Evolutionary conservation across 2,329 filamentous ascomycete genomes (phyloP), one percentile per base, ranked within the genome.

Genomic region (Pseudopyricularia javanii): DNA sequence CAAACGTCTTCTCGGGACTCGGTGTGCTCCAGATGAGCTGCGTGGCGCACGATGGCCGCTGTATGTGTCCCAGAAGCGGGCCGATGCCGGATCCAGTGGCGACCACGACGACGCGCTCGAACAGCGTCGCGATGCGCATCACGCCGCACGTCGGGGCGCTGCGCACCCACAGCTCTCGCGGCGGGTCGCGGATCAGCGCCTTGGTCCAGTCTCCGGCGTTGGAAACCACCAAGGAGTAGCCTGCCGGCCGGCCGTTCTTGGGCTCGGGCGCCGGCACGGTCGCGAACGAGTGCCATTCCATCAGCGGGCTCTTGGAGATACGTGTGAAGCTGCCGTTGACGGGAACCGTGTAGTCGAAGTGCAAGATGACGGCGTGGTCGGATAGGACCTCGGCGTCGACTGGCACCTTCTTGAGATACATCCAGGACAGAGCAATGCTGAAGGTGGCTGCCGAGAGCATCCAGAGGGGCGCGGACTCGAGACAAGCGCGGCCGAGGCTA

Each of bases 151-250:
- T 70, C 2, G 79, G 77, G 0, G 76, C 70, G 2, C 80, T 79
- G 22, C 78, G 73, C 32, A 76, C 73, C 75, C 76, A 84, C 47
- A 83, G 65, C 48, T 71, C 63, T 0, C 67, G 70, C 1, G 78
- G 78, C 2, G 76, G 76, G 40, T 71, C 65, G 37, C 70, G 63
- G 64, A 84, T 82, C 47, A 74, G 68, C 28, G 68, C 66, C 2
- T 65, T 62, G 0, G 81, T 84, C 79, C 80, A 85, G 64, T 84
- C 80, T 5, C 81, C 81, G 7, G 79, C 79, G 53, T 75, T 76
- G 52, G 78, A 80, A 26, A 84, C 69, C 33, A 84, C 64, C 32
- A 78, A 64, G 1, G 75, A 79, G 64, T 79, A 82, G 14, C 58
- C 74, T 34, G 69, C 47, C 4, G 35, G 50, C 17, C 53, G 9